Conservation (phyloP, 2,329 filamentous ascomycete genomes). For the Talaromyces atroroseus region DNA sequence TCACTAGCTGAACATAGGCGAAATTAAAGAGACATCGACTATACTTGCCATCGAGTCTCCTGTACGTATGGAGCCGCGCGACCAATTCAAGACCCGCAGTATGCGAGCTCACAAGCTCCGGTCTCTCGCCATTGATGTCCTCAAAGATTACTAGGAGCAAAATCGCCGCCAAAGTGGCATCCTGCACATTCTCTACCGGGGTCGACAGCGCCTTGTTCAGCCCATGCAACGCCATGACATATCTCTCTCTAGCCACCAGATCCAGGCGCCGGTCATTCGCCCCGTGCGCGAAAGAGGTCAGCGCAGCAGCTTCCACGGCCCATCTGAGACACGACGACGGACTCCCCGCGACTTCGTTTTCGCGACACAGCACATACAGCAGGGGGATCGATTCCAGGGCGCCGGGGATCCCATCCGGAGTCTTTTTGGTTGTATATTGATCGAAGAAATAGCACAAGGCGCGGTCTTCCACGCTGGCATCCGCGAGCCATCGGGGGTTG, state of each 20-base stretch:
- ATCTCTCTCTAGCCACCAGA: slow-evolving; percentile 25
- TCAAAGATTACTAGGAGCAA: slow-evolving; percentile 35
- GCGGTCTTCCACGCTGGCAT: slow-evolving; percentile 32
- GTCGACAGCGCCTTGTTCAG: slow-evolving; percentile 26
- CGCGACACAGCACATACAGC: slow-evolving; percentile 27
- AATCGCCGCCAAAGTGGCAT: slow-evolving; percentile 35
- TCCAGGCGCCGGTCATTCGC: slow-evolving; percentile 22
- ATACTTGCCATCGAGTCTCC: slow-evolving; percentile 24
- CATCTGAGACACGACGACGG: slow-evolving; percentile 26
- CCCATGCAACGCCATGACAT: slow-evolving; percentile 28
- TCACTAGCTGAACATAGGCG: slow-evolving; percentile 32
- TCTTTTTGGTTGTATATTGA: slow-evolving; percentile 29
- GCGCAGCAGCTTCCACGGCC: slow-evolving; percentile 32
- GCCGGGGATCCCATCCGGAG: slow-evolving; percentile 23
- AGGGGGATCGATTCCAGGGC: slow-evolving; percentile 33
- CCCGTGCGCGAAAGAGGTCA: slow-evolving; percentile 29
- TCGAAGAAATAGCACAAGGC: slow-evolving; percentile 39
- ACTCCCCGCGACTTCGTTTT: slow-evolving; percentile 16
- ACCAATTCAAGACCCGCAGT: slow-evolving; percentile 31
- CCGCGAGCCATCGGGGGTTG: slow-evolving; percentile 19
- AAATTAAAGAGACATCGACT: slow-evolving; percentile 34
- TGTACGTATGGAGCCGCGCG: slow-evolving; percentile 28
- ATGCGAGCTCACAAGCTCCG: slow-evolving; percentile 31
- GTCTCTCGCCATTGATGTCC: slow-evolving; percentile 33
- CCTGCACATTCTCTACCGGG: slow-evolving; percentile 26